These are phyloP conservation scores for Lentinus tigrinus DNA, from an alignment of 768 basidiomycete genomes.

Conservation along the genomic window DNA sequence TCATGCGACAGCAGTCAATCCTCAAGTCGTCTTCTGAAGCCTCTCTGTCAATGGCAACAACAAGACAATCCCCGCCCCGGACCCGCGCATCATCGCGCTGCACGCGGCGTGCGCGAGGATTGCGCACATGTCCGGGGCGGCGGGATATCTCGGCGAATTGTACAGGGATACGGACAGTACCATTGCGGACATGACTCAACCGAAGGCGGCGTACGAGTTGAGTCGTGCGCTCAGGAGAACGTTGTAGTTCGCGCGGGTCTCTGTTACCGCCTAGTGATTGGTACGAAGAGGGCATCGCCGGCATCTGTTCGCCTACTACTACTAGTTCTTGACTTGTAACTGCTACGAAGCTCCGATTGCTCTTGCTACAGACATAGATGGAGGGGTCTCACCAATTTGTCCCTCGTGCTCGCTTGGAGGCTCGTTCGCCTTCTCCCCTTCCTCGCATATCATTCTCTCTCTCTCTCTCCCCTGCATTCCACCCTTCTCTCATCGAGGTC, in stretches of 20 bases:
- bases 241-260: conserved; percentile 1
- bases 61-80: conserved; percentile 2
- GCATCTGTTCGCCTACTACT: too few species aligned
- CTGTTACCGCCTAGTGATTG: neutral
- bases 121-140: conserved; percentile 10
- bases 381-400: too few species aligned
- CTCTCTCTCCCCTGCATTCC: too few species aligned
- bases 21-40: neutral
- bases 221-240: conserved; percentile 9
- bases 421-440: too few species aligned
- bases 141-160: conserved; percentile 3
- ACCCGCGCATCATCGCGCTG: conserved; percentile 1
- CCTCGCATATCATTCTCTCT: too few species aligned
- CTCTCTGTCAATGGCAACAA: neutral
- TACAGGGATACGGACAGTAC: conserved; percentile 7
- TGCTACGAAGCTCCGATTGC: too few species aligned
- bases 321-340: too few species aligned
- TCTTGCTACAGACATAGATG: too few species aligned
- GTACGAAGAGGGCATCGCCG: too few species aligned
- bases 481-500: too few species aligned
- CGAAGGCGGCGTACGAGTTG: conserved; percentile 13
- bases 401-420: too few species aligned
- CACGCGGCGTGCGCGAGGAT: conserved; percentile 14
- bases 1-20: neutral
- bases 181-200: conserved; percentile 7